Percentiles rank a stretch among this genome's conserved stretches.
These are phyloP conservation scores for Emericellopsis terricola DNA, from an alignment of 495 filamentous ascomycete species.

Conservation along the genomic window DNA sequence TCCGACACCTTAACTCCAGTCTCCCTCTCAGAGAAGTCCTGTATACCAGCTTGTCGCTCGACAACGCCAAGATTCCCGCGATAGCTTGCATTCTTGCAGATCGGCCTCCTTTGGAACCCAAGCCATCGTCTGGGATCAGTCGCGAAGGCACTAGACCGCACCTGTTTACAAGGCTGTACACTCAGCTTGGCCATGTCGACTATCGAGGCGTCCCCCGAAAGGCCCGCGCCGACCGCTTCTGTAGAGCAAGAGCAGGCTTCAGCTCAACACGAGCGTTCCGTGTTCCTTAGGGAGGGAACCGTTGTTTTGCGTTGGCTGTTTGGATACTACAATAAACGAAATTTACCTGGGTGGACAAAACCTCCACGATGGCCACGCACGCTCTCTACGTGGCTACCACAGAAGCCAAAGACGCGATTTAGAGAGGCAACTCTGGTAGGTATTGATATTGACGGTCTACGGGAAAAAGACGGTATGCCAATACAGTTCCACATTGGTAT, in stretches of 20 bases:
- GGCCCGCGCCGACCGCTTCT: neutral
- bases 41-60: too few species aligned
- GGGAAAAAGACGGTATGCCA: neutral
- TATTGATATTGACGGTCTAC: neutral
- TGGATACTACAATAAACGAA: neutral
- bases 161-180: too few species aligned
- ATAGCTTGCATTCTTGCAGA: too few species aligned
- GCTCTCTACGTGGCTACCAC: neutral
- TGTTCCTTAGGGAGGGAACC: conserved; percentile 1
- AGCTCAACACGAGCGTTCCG: neutral
- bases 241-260: neutral
- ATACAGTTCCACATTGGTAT: conserved; percentile 1
- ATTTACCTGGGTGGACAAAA: neutral
- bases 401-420: neutral
- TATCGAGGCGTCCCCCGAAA: neutral
- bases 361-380: neutral
- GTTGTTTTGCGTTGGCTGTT: neutral
- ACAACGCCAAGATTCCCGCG: too few species aligned
- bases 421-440: neutral
- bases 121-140: too few species aligned
- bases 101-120: too few species aligned
- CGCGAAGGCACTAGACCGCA: too few species aligned
- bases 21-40: too few species aligned
- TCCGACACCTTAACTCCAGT: too few species aligned
- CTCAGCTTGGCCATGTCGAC: neutral